Base-by-base conservation (phyloP, 768 basidiomycete species). In the Tylopilus felleus region DNA sequence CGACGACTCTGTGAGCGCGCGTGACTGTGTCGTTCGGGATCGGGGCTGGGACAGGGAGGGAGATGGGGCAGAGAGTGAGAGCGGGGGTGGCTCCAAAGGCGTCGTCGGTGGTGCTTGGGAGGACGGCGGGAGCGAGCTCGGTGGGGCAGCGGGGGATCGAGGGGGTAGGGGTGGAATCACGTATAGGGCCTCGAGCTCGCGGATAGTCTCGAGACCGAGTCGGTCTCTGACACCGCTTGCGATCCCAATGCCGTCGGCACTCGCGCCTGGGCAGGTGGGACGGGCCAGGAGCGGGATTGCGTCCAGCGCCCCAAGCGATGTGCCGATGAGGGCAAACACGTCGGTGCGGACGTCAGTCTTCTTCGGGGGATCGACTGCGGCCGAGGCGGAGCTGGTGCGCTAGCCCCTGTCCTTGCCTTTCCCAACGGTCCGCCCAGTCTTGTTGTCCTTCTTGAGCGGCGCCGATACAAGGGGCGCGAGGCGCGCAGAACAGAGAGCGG, bases 151-250 rank as follows among this genome's bases (percentile, higher is more conserved):
- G 10, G 25, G 17, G 7, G 38, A 17, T 17, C 16, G 10, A n/a
- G 17, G n/a, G 8, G 31, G 12, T 13, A 27, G 2, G 8, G 25
- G 3, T 23, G 59, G 17, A 19, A 31, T 25, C 2, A 39, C 39
- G n/a, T 64, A 67, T 25, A 71, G 27, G 4, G 33, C 38, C 25
- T 65, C 68, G 12, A 70, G 60, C 21, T 60, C 65, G 4, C 68
- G 60, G 47, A 71, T 61, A 21, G 57, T 22, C 45, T 70, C 70
- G 19, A 70, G 60, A n/a, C 61, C 67, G 22, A 70, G 54, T 29
- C 63, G 63, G 28, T 60, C 54, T 41, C 48, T 62, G 14, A 70
- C 49, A 19, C 52, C 54, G 7, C 36, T 2, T 2, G 48, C 58
- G 10, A 65, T 46, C 8, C 23, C 41, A 7, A 9, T 4, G 25